Evolutionary conservation across 2,329 filamentous ascomycete species (phyloP).

Genomic region (Amesomyces nigricolor): DNA sequence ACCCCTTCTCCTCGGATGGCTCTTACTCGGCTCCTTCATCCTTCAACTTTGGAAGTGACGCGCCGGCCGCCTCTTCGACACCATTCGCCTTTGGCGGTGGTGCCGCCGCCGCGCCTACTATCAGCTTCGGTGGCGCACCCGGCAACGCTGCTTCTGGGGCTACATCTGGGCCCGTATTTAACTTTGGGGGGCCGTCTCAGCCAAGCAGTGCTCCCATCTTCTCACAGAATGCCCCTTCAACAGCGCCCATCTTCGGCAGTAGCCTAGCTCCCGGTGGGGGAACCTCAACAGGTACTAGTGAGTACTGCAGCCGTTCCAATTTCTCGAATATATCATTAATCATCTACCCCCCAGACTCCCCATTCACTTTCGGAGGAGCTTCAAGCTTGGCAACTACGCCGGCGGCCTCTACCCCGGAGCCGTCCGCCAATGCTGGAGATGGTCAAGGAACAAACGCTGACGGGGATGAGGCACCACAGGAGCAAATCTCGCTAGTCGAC

Average conservation of each 20-base stretch:
- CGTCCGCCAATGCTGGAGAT: slow-evolving; percentile 42
- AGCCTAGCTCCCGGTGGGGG: slow-evolving; percentile 32
- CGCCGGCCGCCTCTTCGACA: slow-evolving; percentile 19
- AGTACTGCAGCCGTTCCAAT: slow-evolving; percentile 25
- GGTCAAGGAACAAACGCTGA: slow-evolving; percentile 42
- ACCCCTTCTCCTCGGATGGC: slow-evolving; percentile 33
- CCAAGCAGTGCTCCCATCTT: slow-evolving; percentile 21
- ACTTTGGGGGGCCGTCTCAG: slow-evolving; percentile 35
- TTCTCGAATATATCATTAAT: slow-evolving; percentile 20
- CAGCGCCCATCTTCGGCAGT: slow-evolving; percentile 30
- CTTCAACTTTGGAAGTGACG: slow-evolving; percentile 37
- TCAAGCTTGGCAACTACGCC: slow-evolving; percentile 58
- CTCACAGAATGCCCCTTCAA: slow-evolving; percentile 28
- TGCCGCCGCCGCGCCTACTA: slow-evolving; percentile 29
- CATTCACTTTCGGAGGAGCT: slow-evolving; percentile 52
- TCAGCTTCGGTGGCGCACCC: slow-evolving; percentile 37
- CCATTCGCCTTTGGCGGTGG: slow-evolving; percentile 26
- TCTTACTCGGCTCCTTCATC: slow-evolving; percentile 27
- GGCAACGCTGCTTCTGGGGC: slow-evolving; percentile 12
- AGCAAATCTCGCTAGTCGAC: slow-evolving; percentile 65
- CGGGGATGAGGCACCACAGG: slow-evolving; percentile 55
- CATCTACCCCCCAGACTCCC: slow-evolving; percentile 41
- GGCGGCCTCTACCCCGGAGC: slow-evolving; percentile 54
- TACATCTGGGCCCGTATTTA: slow-evolving; percentile 27
- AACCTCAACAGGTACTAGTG: slow-evolving; percentile 39